Base-by-base conservation (phyloP, 2,329 filamentous ascomycete species). In the Fusarium setosum region DNA sequence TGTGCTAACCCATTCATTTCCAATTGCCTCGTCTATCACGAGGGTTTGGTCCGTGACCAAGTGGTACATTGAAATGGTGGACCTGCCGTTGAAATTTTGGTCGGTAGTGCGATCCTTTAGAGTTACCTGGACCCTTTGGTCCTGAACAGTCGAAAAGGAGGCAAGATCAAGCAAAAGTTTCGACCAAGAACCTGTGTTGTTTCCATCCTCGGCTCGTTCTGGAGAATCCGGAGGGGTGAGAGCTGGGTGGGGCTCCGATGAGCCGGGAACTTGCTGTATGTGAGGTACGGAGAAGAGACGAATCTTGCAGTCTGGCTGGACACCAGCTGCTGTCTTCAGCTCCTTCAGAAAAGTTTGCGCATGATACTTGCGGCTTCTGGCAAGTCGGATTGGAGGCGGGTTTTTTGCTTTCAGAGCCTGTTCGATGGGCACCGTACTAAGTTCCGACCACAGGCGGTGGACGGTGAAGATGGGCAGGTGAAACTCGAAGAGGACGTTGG, bases 401-500 rank as follows among this genome's bases (percentile, higher is more conserved):
- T 86, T 83, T 54, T 80, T 85, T 11, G 89, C 86, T 71, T 90
- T 89, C 56, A 91, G 78, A 2, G 84, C 79, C 71, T 90, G 85
- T 34, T 87, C 81, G 47, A 86, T 81, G 6, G 83, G 81, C 20
- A 88, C 78, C 2, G 86, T 85, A 66, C 84, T 89, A 50, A 83
- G 79, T 17, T 85, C 81, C 4, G 87, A 87, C 75, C 89, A 90
- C 2, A 98, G 82, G 68, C 95, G 93, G 73, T 97, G 89, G 61
- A 98, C 84, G 2, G 90, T 93, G 75, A 97, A 92, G 40, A 97
- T 84, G 1, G 93, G 93, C 5, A 94, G 96, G 72, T 94, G 88
- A 37, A 93, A 83, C 78, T 98, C 96, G 75, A 91, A 97, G 70
- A 91, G 83, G 44, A 97, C 80, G 65, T 97, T 93, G 35, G 87